Conservation (phyloP, 1,284 basidiomycete genomes). For the Rugosomyces carneus region DNA sequence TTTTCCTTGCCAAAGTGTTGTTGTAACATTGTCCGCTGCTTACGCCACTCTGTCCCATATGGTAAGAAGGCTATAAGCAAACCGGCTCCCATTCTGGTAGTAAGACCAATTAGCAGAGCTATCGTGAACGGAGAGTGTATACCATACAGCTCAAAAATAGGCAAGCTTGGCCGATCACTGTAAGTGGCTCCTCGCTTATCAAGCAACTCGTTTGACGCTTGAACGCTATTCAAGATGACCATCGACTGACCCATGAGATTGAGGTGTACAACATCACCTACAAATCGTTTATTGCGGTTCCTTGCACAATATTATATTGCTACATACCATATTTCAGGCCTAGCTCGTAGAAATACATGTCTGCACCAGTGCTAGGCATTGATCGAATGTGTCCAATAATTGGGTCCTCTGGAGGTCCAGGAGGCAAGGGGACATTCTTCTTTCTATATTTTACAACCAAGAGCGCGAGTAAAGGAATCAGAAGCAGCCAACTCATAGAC, state of each 20-base stretch:
- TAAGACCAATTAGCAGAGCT: background rate
- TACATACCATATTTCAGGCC: conserved; percentile 2
- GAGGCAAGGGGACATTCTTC: background rate
- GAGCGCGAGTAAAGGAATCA: background rate
- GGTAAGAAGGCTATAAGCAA: conserved; percentile 12
- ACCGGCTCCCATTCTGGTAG: conserved; percentile 2
- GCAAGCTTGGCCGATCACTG: conserved; percentile 18
- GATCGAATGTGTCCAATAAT: conserved; percentile 3
- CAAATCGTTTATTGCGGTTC: background rate
- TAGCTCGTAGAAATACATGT: conserved; percentile 2
- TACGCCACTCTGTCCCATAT: conserved; percentile 13
- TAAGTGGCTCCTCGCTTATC: conserved; percentile 27
- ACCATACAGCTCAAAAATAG: conserved; percentile 12
- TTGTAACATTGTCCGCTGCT: conserved; percentile 16
- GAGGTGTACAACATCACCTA: conserved; percentile 22
- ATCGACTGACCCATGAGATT: conserved; percentile 21
- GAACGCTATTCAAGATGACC: conserved; percentile 26
- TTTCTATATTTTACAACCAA: background rate
- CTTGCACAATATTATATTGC: background rate
- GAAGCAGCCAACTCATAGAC: background rate
- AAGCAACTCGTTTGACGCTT: conserved; percentile 26
- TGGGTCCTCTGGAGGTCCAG: background rate
- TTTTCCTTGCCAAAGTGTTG: conserved; percentile 12
- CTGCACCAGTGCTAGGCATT: background rate
- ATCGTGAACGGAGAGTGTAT: background rate